A percentile compares a stretch with the other conserved stretches of the same genome.
Conservation (phyloP, 208 protist genomes). For the Acanthamoeba quina region DNA sequence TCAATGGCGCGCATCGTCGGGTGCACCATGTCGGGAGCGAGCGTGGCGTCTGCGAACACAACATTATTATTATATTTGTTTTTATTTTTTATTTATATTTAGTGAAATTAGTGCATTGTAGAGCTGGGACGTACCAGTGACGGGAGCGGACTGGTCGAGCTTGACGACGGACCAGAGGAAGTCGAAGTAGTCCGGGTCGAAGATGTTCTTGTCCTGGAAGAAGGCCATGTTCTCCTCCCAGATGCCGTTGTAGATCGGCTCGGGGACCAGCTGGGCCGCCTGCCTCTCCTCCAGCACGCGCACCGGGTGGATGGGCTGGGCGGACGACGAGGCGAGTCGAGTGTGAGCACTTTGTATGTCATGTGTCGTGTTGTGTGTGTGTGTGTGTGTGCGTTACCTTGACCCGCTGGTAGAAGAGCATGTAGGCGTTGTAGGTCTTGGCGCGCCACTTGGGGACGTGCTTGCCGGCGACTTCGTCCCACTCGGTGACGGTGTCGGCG, state of each 20-base stretch:
- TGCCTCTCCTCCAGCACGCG: conserved; percentile 25
- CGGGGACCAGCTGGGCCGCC: conserved; percentile 74
- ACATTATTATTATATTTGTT: not conserved
- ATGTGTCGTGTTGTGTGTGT: not conserved
- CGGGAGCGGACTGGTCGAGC: conserved; percentile 35
- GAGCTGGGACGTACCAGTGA: not conserved
- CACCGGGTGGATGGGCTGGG: conserved; percentile 4
- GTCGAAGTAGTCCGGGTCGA: conserved; percentile 85
- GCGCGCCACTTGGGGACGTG: conserved; percentile 16
- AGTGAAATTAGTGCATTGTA: too few relatives aligned
- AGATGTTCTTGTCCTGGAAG: conserved; percentile 86
- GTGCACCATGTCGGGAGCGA: not conserved
- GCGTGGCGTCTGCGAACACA: not conserved
- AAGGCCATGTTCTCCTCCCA: conserved; percentile 88
- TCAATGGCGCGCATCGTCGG: conserved; percentile 79
- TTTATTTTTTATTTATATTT: not conserved
- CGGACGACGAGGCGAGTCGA: not conserved
- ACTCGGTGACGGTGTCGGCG: conserved; percentile 78
- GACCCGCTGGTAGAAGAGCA: conserved; percentile 83
- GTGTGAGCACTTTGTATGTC: not conserved
- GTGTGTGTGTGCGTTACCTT: not conserved
- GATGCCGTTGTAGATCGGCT: conserved; percentile 77
- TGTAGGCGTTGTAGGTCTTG: conserved; percentile 87
- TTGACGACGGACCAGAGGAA: conserved; percentile 81
- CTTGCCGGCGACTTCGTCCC: conserved; percentile 74